A percentile compares a stretch with the other conserved stretches of the same genome.
phyloP scores from a whole-genome alignment of 495 filamentous ascomycete species.

The Hapsidospora chrysogenum region DNA sequence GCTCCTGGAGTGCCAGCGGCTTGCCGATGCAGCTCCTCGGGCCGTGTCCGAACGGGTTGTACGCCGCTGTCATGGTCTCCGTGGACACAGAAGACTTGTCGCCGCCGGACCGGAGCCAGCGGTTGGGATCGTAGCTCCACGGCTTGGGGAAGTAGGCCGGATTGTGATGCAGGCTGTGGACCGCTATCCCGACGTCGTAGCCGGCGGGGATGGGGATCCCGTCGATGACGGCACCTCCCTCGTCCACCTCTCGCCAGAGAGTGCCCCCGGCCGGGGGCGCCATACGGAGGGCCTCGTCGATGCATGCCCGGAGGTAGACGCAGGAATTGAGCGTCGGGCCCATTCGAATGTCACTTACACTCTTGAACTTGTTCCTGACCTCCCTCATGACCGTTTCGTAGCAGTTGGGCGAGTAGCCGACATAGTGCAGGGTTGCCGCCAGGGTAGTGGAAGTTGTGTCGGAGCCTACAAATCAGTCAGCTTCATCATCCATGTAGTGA shows the following conservation, averaged over 20 bases:
- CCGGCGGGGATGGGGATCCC: slow-evolving; percentile 13
- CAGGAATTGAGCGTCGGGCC: slow-evolving; percentile 28
- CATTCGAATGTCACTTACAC: slow-evolving; percentile 16
- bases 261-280: slow-evolving; percentile 30
- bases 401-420: slow-evolving; percentile 26
- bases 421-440: slow-evolving; percentile 34
- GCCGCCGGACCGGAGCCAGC: slow-evolving; percentile 16
- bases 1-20: slow-evolving; percentile 22
- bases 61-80: slow-evolving; percentile 13
- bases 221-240: slow-evolving; percentile 23
- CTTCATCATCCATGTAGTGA: too few species aligned
- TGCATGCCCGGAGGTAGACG: slow-evolving; percentile 27
- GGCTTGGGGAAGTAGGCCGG: slow-evolving; percentile 21
- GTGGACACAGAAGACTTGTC: slow-evolving; percentile 1
- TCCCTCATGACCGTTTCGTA: slow-evolving; percentile 28
- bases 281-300: slow-evolving; percentile 44
- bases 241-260: slow-evolving; percentile 28
- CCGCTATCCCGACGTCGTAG: slow-evolving; percentile 17
- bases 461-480: slow-evolving; percentile 12
- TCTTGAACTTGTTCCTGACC: slow-evolving; percentile 19
- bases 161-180: slow-evolving; percentile 25
- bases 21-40: slow-evolving; percentile 27
- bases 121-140: slow-evolving; percentile 22
- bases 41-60: slow-evolving; percentile 26
- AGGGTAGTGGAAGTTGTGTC: slow-evolving; percentile 35